Evolutionary conservation across 306 rosid genomes (phyloP), one percentile per base, ranked within the genome.

Genomic region (Senna tora): DNA sequence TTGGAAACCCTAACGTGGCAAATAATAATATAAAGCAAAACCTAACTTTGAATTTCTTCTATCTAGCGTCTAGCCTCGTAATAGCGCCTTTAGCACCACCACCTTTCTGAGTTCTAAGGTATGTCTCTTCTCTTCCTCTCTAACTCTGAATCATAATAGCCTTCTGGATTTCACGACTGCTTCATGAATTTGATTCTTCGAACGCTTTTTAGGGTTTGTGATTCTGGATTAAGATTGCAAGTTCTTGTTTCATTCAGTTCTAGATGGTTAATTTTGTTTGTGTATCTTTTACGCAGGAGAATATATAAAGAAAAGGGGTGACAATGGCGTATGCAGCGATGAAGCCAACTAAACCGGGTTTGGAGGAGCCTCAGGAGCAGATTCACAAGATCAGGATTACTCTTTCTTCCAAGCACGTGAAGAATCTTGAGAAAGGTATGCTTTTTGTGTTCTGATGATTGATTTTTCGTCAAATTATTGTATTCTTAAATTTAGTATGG

Each of bases 381-480:
- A 82, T 88, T 80, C 97, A 91, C 77, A 91, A 87, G 89, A 91
- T 91, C 21, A 87, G 97, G 81, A 88, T 91, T 73, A 91, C 95
- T 6, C 91, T 91, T 10, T 88, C 97, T 4, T 91, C 97, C 8
- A 91, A 91, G 83, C 85, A 91, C 65, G 97, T 91, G 36, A 88
- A 88, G 79, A 91, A 91, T 68, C 88, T 91, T 67, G 97, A 91
- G 78, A 91, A 91, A 76, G 97, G 97, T 88, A 36, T 1, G 7
- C 1, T 21, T 5, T 9, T 49, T 10, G 16, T 47, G 5, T 7
- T 34, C n/a, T n/a, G n/a, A n/a, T n/a, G n/a, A n/a, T 38, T 49
- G 13, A 1, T 22, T 39, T 1, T 38, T 19, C 2, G 30, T 17
- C 21, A 4, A 36, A 36, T 60, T 60, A 28, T 58, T 58, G 6